phyloP scores from a whole-genome alignment of 768 basidiomycete genomes.

The Amanita rubescens region DNA sequence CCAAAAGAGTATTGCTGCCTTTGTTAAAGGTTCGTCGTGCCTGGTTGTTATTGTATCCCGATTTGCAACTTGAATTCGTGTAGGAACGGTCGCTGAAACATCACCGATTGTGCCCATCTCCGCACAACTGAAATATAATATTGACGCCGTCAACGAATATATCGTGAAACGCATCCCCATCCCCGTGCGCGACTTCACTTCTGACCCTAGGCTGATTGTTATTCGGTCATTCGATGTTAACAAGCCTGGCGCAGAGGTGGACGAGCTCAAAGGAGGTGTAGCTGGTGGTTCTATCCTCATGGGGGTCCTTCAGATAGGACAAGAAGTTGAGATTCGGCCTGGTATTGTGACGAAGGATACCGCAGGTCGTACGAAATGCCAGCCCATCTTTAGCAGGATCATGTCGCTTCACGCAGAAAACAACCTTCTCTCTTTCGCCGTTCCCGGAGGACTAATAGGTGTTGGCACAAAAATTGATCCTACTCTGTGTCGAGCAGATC shows the following conservation, averaged over 20 bases:
- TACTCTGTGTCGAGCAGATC: constrained; percentile 93
- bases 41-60: not conserved
- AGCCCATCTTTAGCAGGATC: constrained; percentile 88
- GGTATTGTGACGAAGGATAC: constrained; percentile 95
- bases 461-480: constrained; percentile 97
- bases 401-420: constrained; percentile 92
- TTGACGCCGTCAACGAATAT: constrained; percentile 98
- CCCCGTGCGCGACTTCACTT: constrained; percentile 86
- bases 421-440: constrained; percentile 90
- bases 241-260: constrained; percentile 95
- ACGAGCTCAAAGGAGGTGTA: constrained; percentile 96
- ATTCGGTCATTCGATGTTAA: constrained; percentile 99
- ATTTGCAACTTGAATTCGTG: not conserved
- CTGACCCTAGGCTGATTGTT: constrained; percentile 90
- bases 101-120: constrained; percentile 99
- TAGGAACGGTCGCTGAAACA: constrained; percentile 93
- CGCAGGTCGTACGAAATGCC: constrained; percentile 83
- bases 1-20: constrained; percentile 90
- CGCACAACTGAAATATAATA: constrained; percentile 97
- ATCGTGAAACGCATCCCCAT: constrained; percentile 96
- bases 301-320: constrained; percentile 83
- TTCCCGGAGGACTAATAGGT: constrained; percentile 97
- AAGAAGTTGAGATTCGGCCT: constrained; percentile 94
- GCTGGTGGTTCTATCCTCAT: constrained; percentile 95
- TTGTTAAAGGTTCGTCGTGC: constrained; percentile 76